Evolutionary conservation across 2,329 filamentous ascomycete genomes (phyloP).

Genomic region (Epicoccum nigrum): DNA sequence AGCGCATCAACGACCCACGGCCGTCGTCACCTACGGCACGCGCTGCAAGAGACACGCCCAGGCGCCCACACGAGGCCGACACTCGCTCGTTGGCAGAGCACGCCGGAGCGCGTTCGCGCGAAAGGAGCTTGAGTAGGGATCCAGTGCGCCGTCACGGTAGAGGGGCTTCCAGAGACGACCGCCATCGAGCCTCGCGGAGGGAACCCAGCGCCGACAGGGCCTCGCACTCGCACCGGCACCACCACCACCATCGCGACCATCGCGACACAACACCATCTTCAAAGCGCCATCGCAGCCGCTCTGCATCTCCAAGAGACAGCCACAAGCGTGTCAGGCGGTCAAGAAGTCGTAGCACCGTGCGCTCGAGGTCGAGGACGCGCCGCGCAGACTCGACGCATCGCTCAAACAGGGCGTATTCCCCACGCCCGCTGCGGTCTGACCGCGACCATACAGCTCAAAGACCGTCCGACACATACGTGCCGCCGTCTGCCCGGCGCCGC

Average conservation of each 20-base stretch:
- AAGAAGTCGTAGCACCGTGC: conserved; percentile 44
- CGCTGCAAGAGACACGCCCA: conserved; percentile 42
- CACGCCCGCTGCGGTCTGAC: conserved; percentile 38
- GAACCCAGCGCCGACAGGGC: conserved; percentile 45
- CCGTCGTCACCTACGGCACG: conserved; percentile 46
- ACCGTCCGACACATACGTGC: conserved; percentile 46
- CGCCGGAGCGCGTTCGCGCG: conserved; percentile 38
- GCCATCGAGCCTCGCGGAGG: conserved; percentile 45
- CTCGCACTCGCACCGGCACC: conserved; percentile 42
- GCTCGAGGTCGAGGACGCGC: conserved; percentile 43
- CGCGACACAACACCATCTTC: conserved; percentile 47
- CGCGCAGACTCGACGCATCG: conserved; percentile 40
- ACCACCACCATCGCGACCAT: conserved; percentile 36
- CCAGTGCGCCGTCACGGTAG: conserved; percentile 43
- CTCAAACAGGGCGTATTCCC: conserved; percentile 40
- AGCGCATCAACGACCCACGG: conserved; percentile 38
- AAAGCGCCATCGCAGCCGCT: conserved; percentile 48
- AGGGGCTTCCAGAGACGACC: conserved; percentile 40
- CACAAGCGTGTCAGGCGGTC: conserved; percentile 43
- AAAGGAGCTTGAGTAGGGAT: conserved; percentile 42
- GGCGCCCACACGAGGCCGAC: conserved; percentile 39
- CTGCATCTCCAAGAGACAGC: conserved; percentile 43
- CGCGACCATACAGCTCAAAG: conserved; percentile 42
- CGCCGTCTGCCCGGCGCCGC: conserved; percentile 43
- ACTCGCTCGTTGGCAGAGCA: conserved; percentile 33